phyloP scores from a whole-genome alignment of 345 rosid species.

The Kernera saxatilis region DNA sequence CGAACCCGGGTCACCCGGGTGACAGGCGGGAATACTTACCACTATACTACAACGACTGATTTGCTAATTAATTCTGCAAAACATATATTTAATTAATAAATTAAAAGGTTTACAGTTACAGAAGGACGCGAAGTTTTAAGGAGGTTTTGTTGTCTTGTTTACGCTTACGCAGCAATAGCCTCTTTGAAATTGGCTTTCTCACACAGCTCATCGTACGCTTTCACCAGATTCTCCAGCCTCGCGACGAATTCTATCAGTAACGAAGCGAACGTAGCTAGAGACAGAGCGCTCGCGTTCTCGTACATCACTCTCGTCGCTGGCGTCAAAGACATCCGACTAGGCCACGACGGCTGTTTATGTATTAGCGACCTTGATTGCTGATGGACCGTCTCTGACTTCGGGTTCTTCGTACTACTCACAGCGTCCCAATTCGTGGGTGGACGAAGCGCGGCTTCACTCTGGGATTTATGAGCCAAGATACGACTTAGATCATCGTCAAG shows the following conservation, averaged over 20 bases:
- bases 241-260: slow-evolving; percentile 80
- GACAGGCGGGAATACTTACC: slow-evolving; percentile 82
- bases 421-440: slow-evolving; percentile 23
- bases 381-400: neutral
- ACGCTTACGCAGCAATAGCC: neutral
- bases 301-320: slow-evolving; percentile 41
- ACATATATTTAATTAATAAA: too few relatives aligned
- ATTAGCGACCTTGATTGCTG: neutral
- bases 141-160: neutral
- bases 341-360: slow-evolving; percentile 54
- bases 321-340: slow-evolving; percentile 26
- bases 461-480: slow-evolving; percentile 48
- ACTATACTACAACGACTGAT: slow-evolving; percentile 62
- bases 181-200: slow-evolving; percentile 61
- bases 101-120: too few relatives aligned
- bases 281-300: slow-evolving; percentile 70
- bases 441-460: slow-evolving; percentile 26
- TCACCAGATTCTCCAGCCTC: slow-evolving; percentile 62
- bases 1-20: slow-evolving; percentile 93
- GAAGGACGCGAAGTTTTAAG: too few relatives aligned
- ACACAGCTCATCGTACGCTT: slow-evolving; percentile 58
- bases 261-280: slow-evolving; percentile 80
- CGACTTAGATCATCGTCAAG: slow-evolving; percentile 33
- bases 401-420: neutral
- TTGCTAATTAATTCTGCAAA: too few relatives aligned